Base-by-base conservation (phyloP, 495 filamentous ascomycete genomes). In the Cudoniella acicularis region DNA sequence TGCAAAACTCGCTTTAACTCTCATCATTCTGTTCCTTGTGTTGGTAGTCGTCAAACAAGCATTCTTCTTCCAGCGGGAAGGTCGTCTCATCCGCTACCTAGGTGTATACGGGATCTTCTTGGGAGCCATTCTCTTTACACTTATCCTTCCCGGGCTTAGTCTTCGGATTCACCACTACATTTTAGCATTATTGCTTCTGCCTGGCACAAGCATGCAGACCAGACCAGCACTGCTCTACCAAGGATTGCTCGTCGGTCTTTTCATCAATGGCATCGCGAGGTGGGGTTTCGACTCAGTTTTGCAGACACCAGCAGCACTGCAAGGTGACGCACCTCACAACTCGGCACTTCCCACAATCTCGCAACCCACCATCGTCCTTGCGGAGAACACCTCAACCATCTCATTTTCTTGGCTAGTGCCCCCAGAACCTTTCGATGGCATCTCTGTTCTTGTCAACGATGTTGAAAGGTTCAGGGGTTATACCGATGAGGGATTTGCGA, bases 161-260 rank as follows among this genome's bases (percentile, higher is more conserved):
- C 81, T 98, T 49, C 82, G 94, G 10, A 92, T 98, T 56, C 95
- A 98, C 65, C 94, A 98, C 67, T 98, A 98, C 64, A 87, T 98
- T 62, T 80, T 98, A 13, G 92, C 89, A 10, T 75, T 97, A 1
- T 69, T 83, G 1, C 80, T 98, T 0, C 83, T 96, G 13, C 91
- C 90, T 0, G 91, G 91, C 0, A 96, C 92, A 0, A 83, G 84
- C 43, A 81, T 96, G 50, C 90, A 93, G 55, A 96, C 87, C 2
- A 81, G 93, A 0, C 86, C 87, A 0, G 85, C 83, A 0, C 70
- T 96, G 13, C 69, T 94, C 9, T 96, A 90, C 60, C 91, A 96
- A 65, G 93, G 93, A 2, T 71, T 98, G n/a, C 74, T 98, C 0
- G 69, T 98, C 6, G 93, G 93, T 13, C 76, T 98, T 0, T 96